phyloP scores from a whole-genome alignment of 2,329 filamentous ascomycete genomes.

The Monilinia vaccinii-corymbosi region DNA sequence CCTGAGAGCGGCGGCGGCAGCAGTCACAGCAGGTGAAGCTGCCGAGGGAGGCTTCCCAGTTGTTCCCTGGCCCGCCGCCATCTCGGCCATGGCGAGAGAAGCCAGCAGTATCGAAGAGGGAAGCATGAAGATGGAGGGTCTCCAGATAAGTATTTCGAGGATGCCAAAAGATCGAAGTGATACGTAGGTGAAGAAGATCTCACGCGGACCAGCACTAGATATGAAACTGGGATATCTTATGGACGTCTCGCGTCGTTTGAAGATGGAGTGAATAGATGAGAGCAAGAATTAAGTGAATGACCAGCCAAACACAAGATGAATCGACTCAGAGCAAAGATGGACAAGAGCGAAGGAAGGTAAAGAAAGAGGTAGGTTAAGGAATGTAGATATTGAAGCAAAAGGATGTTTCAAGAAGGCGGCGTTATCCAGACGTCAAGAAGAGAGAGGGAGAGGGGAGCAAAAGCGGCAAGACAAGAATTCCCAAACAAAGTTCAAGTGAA shows the following conservation, averaged over 20 bases:
- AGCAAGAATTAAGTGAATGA: slow-evolving; percentile 9
- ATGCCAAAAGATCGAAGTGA: neutral
- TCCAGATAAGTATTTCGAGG: neutral
- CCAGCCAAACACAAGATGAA: slow-evolving; percentile 8
- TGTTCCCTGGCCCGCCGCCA: slow-evolving; percentile 13
- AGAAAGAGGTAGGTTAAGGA: neutral
- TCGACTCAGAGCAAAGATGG: neutral
- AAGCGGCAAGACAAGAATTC: too few species aligned
- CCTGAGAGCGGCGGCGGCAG: slow-evolving; percentile 12
- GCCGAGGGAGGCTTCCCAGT: slow-evolving; percentile 1
- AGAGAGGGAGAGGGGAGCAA: neutral
- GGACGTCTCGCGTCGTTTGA: slow-evolving; percentile 6
- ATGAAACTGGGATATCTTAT: neutral
- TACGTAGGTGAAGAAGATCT: neutral
- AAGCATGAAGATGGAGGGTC: slow-evolving; percentile 16
- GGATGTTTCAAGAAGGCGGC: neutral
- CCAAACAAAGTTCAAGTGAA: too few species aligned
- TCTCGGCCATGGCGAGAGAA: slow-evolving; percentile 17
- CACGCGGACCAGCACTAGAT: neutral
- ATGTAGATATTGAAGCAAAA: slow-evolving; percentile 6
- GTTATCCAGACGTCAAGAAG: slow-evolving; percentile 3
- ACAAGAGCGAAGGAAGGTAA: neutral
- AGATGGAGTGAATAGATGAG: neutral
- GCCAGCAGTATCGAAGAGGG: slow-evolving; percentile 17
- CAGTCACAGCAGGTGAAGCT: slow-evolving; percentile 6